phyloP scores from a whole-genome alignment of 2,329 filamentous ascomycete species.

The Didymella exigua region DNA sequence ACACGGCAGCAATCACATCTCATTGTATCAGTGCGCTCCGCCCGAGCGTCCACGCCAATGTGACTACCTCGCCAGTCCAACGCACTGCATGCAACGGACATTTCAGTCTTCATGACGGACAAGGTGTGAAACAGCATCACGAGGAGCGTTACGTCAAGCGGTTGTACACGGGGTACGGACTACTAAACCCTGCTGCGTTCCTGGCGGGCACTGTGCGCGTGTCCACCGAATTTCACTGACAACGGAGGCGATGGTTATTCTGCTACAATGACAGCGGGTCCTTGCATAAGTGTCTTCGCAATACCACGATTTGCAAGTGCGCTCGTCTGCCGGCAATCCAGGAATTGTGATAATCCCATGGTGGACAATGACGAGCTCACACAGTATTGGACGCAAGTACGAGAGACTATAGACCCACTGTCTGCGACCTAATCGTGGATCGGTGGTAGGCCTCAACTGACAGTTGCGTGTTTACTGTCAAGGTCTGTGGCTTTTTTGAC shows the following conservation, averaged over 20 bases:
- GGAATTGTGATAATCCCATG: conserved; percentile 14
- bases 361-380: conserved; percentile 18
- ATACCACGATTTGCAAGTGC: conserved; percentile 9
- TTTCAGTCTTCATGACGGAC: conserved; percentile 25
- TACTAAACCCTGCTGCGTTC: not conserved
- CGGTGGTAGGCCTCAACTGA: conserved; percentile 25
- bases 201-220: not conserved
- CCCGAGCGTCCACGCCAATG: not conserved
- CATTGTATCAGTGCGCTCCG: not conserved
- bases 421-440: not conserved
- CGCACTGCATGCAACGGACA: conserved; percentile 25
- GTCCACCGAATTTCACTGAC: not conserved
- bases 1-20: not conserved
- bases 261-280: not conserved
- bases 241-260: not conserved
- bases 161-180: not conserved
- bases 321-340: conserved; percentile 11
- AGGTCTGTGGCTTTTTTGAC: conserved; percentile 45
- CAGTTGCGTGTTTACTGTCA: conserved; percentile 32
- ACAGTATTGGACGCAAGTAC: conserved; percentile 3
- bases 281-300: conserved; percentile 8
- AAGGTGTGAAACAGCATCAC: not conserved
- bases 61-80: not conserved
- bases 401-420: not conserved
- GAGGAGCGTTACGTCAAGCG: not conserved